These are phyloP conservation scores for Cryptosporidium muris DNA, from an alignment of 169 alveolate species.

Conservation along the genomic window DNA sequence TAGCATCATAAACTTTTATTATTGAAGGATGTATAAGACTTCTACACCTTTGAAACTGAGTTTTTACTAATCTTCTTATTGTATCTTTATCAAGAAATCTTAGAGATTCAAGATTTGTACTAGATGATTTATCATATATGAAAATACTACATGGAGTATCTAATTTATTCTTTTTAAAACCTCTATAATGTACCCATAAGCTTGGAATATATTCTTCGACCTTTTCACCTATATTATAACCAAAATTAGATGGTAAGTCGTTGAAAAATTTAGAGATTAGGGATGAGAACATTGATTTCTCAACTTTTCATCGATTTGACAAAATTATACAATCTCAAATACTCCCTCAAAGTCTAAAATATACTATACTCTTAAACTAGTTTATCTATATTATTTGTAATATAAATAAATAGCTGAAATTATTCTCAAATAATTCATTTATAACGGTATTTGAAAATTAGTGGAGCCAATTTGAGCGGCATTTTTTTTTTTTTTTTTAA, in stretches of 20 bases:
- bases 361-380: background rate
- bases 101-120: slow-evolving; percentile 5
- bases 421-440: no score
- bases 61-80: slow-evolving; percentile 47
- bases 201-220: slow-evolving; percentile 24
- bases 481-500: no score
- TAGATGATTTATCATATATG: slow-evolving; percentile 41
- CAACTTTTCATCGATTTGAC: background rate
- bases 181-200: slow-evolving; percentile 66
- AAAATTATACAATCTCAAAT: background rate
- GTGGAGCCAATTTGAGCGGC: no score
- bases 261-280: slow-evolving; percentile 53
- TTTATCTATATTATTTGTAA: no score
- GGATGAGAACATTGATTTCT: slow-evolving; percentile 48
- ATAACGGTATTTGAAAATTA: no score
- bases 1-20: slow-evolving; percentile 48
- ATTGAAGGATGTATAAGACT: slow-evolving; percentile 61
- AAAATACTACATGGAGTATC: slow-evolving; percentile 58
- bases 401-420: background rate
- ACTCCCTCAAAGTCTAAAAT: background rate
- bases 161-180: slow-evolving; percentile 48
- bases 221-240: slow-evolving; percentile 64
- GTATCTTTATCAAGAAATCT: slow-evolving; percentile 26
- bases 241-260: slow-evolving; percentile 66
- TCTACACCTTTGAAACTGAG: slow-evolving; percentile 53